Percentiles rank a stretch among this genome's conserved stretches.
Evolutionary conservation across 164 flowering plant genomes (phyloP).

Genomic region (Chloranthus sessilifolius): DNA sequence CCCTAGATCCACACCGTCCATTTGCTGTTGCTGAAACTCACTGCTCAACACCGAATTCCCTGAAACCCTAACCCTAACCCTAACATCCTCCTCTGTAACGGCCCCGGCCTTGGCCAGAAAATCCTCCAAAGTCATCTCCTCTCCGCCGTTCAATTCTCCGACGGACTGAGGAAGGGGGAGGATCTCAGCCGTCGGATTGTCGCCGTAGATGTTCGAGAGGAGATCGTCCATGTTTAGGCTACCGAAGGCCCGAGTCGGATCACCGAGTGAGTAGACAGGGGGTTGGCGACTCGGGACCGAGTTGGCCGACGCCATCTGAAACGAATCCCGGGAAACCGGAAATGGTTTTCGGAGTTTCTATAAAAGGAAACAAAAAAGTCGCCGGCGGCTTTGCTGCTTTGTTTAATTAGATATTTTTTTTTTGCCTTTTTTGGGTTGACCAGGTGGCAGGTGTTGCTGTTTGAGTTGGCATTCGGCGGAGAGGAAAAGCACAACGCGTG

Average conservation of each 20-base stretch:
- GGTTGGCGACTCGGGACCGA: conserved; percentile 46
- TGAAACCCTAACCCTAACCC: conserved; percentile 29
- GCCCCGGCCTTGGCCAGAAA: conserved; percentile 52
- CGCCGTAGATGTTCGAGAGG: conserved; percentile 27
- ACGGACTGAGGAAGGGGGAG: background rate
- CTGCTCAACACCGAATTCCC: conserved; percentile 26
- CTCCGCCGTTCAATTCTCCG: conserved; percentile 3
- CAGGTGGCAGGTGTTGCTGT: background rate
- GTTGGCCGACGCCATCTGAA: conserved; percentile 38
- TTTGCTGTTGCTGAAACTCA: conserved; percentile 19
- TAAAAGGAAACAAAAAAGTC: background rate
- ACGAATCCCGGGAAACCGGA: background rate
- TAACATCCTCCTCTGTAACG: conserved; percentile 35
- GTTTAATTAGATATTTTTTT: background rate
- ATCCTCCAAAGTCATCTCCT: conserved; percentile 51
- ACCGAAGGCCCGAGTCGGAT: conserved; percentile 9
- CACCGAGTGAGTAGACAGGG: conserved; percentile 12
- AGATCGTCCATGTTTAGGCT: conserved; percentile 36
- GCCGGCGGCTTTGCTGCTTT: background rate
- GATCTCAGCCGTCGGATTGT: conserved; percentile 25
- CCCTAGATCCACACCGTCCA: conserved; percentile 27
- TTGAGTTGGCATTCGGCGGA: too few relatives aligned
- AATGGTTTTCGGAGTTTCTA: conserved; percentile 6
- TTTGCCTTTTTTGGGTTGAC: conserved; percentile 7
- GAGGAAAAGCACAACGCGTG: too few relatives aligned